phyloP scores from a whole-genome alignment of 2,329 filamentous ascomycete genomes.

The Cyphellophora attinorum region DNA sequence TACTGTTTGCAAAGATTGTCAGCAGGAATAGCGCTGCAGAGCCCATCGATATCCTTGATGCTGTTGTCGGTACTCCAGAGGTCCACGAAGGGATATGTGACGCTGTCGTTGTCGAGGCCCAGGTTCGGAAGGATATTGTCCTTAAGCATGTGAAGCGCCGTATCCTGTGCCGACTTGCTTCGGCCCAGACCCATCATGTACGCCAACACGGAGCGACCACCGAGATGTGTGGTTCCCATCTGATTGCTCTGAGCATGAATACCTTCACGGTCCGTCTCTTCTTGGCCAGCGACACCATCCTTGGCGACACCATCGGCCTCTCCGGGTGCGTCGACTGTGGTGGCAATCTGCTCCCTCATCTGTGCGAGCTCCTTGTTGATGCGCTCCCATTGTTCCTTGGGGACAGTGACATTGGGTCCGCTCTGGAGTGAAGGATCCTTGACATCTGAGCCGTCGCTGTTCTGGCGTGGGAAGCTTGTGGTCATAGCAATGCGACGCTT shows the following conservation, averaged over 20 bases:
- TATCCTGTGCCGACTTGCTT: slow-evolving; percentile 34
- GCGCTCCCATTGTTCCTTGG: slow-evolving; percentile 19
- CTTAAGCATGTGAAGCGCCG: slow-evolving; percentile 45
- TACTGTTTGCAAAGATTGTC: slow-evolving; percentile 48
- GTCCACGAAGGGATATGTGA: slow-evolving; percentile 57
- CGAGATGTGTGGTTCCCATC: slow-evolving; percentile 52
- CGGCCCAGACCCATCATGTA: slow-evolving; percentile 48
- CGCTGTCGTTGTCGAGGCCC: slow-evolving; percentile 54
- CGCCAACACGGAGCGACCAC: slow-evolving; percentile 52
- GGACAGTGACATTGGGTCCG: slow-evolving; percentile 18
- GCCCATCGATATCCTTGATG: slow-evolving; percentile 45
- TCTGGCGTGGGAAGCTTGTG: slow-evolving; percentile 1
- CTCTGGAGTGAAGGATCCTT: slow-evolving; percentile 8
- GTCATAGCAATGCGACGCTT: slow-evolving; percentile 26
- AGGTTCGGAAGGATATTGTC: slow-evolving; percentile 54
- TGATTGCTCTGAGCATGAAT: slow-evolving; percentile 52
- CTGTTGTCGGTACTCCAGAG: slow-evolving; percentile 55
- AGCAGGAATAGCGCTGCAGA: slow-evolving; percentile 49
- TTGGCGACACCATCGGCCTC: slow-evolving; percentile 4
- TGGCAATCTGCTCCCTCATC: slow-evolving; percentile 4
- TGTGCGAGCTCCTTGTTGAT: slow-evolving; percentile 15
- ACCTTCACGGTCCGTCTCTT: slow-evolving; percentile 37
- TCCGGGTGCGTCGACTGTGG: background rate
- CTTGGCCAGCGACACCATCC: slow-evolving; percentile 4
- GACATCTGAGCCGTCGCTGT: slow-evolving; percentile 4